Conservation (phyloP, 2,329 filamentous ascomycete species). For the Fusarium secorum region DNA sequence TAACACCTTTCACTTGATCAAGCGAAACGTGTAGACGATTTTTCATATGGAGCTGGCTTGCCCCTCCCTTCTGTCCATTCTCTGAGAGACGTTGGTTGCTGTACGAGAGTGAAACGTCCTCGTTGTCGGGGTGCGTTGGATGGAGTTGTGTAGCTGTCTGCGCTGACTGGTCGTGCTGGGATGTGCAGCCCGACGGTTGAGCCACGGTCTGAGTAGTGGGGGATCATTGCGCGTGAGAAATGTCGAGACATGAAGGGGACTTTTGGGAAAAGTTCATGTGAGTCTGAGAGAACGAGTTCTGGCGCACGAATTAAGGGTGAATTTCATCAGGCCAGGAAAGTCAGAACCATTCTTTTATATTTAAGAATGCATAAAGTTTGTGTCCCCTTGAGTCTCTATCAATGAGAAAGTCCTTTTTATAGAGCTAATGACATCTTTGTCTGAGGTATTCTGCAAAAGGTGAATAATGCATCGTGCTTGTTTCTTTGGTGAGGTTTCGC, state of each 20-base stretch:
- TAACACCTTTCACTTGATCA: no score
- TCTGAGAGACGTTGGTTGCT: neutral
- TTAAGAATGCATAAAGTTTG: fast-evolving
- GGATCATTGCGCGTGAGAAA: fast-evolving
- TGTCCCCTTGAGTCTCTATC: fast-evolving
- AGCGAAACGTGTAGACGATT: no score
- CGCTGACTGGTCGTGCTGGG: neutral
- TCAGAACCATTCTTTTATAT: neutral
- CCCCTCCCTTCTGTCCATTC: neutral
- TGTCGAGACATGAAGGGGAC: fast-evolving
- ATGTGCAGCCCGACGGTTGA: no score
- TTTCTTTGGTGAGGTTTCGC: fast-evolving
- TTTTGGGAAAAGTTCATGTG: fast-evolving
- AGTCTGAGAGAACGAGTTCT: neutral
- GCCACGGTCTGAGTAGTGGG: fast-evolving
- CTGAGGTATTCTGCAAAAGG: fast-evolving
- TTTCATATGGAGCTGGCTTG: fast-evolving
- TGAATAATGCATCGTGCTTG: fast-evolving
- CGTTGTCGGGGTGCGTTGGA: fast-evolving
- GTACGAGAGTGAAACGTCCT: neutral
- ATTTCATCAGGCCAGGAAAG: neutral
- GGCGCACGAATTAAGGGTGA: fast-evolving
- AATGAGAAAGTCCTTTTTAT: fast-evolving
- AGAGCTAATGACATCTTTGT: fast-evolving
- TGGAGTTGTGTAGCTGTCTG: neutral